A percentile compares a stretch with the other conserved stretches of the same genome.
These are phyloP conservation scores for Tetrastigma voinierianum DNA, from an alignment of 164 flowering plant genomes.

Conservation along the genomic window DNA sequence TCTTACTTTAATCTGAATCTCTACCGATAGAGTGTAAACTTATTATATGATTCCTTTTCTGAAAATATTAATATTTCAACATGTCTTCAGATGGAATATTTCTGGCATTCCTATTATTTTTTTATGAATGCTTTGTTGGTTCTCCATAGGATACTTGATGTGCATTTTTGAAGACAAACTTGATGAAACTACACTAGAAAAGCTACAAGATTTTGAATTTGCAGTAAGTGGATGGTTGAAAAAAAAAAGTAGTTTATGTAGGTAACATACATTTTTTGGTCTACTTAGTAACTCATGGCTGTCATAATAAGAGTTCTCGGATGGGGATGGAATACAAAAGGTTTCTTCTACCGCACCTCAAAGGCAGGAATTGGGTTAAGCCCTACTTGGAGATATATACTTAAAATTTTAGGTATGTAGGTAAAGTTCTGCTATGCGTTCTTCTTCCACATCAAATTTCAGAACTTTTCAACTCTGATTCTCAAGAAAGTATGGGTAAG, in stretches of 20 bases:
- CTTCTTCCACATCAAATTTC: not conserved
- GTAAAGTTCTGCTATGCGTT: not conserved
- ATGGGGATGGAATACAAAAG: slow-evolving; percentile 58
- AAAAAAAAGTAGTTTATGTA: not conserved
- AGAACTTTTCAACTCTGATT: not conserved
- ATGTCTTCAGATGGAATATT: too few species aligned
- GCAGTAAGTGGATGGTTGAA: slow-evolving; percentile 52
- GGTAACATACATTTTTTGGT: not conserved
- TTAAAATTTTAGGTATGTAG: slow-evolving; percentile 76
- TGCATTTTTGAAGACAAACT: slow-evolving; percentile 75
- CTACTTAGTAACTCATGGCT: slow-evolving; percentile 5
- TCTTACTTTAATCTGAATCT: too few species aligned
- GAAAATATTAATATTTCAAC: too few species aligned
- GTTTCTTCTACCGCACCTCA: slow-evolving; percentile 74
- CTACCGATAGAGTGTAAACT: too few species aligned
- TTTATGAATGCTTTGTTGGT: not conserved
- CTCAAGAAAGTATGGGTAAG: not conserved
- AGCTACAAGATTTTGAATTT: slow-evolving; percentile 75
- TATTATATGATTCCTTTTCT: too few species aligned
- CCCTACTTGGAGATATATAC: slow-evolving; percentile 91
- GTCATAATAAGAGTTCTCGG: slow-evolving; percentile 61
- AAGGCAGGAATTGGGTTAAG: slow-evolving; percentile 82
- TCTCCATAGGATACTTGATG: slow-evolving; percentile 75
- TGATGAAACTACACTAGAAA: slow-evolving; percentile 50
- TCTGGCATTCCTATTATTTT: too few species aligned